phyloP scores from a whole-genome alignment of 768 basidiomycete species.

The Phanerochaete sordida region DNA sequence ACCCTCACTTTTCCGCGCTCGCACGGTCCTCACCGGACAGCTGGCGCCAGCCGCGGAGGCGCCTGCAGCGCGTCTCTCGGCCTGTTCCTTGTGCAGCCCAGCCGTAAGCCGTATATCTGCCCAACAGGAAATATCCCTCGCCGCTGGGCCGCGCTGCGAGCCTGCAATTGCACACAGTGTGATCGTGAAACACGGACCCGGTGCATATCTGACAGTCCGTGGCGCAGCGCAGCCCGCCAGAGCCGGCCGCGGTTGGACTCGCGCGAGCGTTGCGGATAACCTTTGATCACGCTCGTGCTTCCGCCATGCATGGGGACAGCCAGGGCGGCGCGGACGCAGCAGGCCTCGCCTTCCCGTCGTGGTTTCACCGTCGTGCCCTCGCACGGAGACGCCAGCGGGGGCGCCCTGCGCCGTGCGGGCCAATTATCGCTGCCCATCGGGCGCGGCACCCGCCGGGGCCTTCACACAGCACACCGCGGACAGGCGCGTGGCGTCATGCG shows the following conservation, averaged over 20 bases:
- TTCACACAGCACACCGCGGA: neutral
- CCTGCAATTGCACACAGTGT: too few relatives aligned
- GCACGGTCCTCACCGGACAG: neutral
- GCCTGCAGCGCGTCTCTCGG: neutral
- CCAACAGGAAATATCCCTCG: neutral
- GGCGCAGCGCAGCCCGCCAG: too few relatives aligned
- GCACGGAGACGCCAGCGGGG: neutral
- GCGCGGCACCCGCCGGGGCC: neutral
- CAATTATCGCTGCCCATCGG: neutral
- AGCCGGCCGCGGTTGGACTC: too few relatives aligned
- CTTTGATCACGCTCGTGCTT: too few relatives aligned
- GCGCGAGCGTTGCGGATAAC: too few relatives aligned
- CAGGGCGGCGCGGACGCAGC: too few relatives aligned
- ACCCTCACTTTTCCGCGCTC: neutral
- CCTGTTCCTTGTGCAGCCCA: neutral
- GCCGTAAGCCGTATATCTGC: neutral
- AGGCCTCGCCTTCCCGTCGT: too few relatives aligned
- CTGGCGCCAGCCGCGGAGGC: neutral
- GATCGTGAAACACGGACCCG: constrained; percentile 1
- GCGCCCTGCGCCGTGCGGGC: neutral
- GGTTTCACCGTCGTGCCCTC: too few relatives aligned
- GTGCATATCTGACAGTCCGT: neutral
- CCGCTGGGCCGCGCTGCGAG: too few relatives aligned
- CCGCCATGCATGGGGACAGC: too few relatives aligned
- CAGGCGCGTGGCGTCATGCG: neutral